These are phyloP conservation scores for Elaphomyces granulatus DNA, from an alignment of 495 filamentous ascomycete species.

Conservation along the genomic window DNA sequence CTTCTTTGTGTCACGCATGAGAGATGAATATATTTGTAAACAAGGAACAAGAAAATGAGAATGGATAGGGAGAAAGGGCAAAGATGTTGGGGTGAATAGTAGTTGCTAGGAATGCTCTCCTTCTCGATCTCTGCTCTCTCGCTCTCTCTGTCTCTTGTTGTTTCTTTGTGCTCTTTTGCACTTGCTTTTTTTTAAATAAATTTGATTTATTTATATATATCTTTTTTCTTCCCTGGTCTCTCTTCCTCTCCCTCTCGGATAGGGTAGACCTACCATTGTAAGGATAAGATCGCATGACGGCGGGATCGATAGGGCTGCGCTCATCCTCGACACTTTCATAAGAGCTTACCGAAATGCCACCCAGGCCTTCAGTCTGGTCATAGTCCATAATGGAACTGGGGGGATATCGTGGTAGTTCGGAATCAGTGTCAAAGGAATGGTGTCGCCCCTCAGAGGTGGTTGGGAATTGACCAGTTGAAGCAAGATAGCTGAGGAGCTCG, in stretches of 20 bases:
- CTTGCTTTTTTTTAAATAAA: too few relatives aligned
- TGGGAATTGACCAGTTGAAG: neutral
- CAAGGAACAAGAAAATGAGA: too few relatives aligned
- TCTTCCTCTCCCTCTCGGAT: neutral
- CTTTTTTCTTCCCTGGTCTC: too few relatives aligned
- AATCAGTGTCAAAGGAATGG: conserved; percentile 32
- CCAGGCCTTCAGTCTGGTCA: conserved; percentile 35
- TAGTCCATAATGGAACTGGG: conserved; percentile 24
- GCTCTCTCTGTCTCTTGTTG: too few relatives aligned
- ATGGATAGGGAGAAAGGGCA: too few relatives aligned
- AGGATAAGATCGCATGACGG: conserved; percentile 24
- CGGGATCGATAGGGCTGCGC: conserved; percentile 25
- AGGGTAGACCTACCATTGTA: conserved; percentile 28
- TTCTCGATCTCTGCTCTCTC: too few relatives aligned
- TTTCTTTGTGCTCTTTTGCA: too few relatives aligned
- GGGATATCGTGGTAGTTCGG: conserved; percentile 6
- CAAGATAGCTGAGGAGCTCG: conserved; percentile 4
- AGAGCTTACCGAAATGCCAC: conserved; percentile 34
- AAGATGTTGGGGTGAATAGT: too few relatives aligned
- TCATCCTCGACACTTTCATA: conserved; percentile 37
- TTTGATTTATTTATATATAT: too few relatives aligned
- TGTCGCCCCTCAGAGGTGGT: conserved; percentile 15
- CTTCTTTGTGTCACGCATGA: too few relatives aligned
- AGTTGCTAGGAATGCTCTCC: too few relatives aligned
- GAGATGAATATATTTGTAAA: too few relatives aligned